Conservation (phyloP, 805 yeast species). For the Huiozyma naganishii region DNA sequence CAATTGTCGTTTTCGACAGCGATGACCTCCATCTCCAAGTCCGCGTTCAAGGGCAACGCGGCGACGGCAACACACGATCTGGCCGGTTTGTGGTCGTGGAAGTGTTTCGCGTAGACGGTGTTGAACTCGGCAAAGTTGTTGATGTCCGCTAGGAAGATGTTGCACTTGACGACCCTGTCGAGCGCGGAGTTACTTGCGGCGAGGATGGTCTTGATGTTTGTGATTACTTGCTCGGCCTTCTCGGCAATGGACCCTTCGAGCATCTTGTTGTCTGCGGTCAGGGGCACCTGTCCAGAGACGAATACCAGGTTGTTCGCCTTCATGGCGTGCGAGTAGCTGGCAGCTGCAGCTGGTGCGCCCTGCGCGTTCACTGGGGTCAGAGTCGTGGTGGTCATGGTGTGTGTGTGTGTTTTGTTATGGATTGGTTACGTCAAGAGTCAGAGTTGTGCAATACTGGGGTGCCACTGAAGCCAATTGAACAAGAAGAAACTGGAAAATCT, state of each 20-base stretch:
- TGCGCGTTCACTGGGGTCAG: conserved; percentile 47
- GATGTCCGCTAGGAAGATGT: conserved; percentile 87
- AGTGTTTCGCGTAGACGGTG: conserved; percentile 69
- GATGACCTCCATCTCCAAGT: conserved; percentile 80
- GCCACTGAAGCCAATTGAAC: no score
- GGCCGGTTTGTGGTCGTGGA: conserved; percentile 77
- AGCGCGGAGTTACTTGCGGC: conserved; percentile 78
- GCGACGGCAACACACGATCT: conserved; percentile 96
- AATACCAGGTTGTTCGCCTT: conserved; percentile 81
- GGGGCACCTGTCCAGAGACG: conserved; percentile 93
- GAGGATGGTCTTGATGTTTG: conserved; percentile 60
- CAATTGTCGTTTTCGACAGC: conserved; percentile 54
- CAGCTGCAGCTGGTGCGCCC: conserved; percentile 93
- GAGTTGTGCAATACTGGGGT: no score
- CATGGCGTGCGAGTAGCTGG: conserved; percentile 91
- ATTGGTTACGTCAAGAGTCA: neutral
- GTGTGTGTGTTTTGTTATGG: neutral
- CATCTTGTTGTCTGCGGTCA: conserved; percentile 70
- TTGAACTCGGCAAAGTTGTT: conserved; percentile 75
- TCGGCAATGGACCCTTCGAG: conserved; percentile 68
- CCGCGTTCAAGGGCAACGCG: conserved; percentile 79
- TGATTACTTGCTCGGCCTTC: conserved; percentile 64
- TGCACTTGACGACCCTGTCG: conserved; percentile 76
- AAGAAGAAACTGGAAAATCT: no score
- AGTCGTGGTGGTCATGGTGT: conserved; percentile 14